Evolutionary conservation across 805 yeast species (phyloP), one percentile per base, ranked within the genome.

Genomic region (Candida corydali): DNA sequence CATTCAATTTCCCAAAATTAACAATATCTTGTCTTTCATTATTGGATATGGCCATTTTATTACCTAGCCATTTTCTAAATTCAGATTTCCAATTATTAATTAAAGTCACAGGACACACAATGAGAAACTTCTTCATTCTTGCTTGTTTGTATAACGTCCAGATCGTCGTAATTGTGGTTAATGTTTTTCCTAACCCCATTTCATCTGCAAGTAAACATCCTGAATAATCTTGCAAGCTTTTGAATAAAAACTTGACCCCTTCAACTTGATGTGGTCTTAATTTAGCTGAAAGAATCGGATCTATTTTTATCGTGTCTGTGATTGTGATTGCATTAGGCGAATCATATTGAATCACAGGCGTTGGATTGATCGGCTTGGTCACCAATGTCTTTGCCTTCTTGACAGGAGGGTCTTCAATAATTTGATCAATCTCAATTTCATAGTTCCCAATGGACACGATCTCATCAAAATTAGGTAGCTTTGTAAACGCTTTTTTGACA

Each of bases 121-220:
- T 76, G 22, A 93, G 59, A 0, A 82, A 76, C 39, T 86, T 85
- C 27, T 69, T 69, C 12, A 73, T 65, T 0, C 89, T 87, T 11
- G 75, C 72, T 46, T 84, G 87, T 44, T 74, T 80, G 14, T 86
- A 55, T 14, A 93, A 57, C 0, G 96, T 87, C 94, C 95, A 87
- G 3, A 91, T 70, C 27, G 87, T 55, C 0, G 95, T 54, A 5
- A 93, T 91, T 0, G 96, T 78, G 75, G 82, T 89, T 28, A 93
- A 59, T 0, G 98, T 89, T 38, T 67, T 67, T 0, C 63, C 63
- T 12, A 93, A 65, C 0, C 98, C 98, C 98, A 93, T 93, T 49
- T 91, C 98, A 58, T 93, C 98, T 0, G 98, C 98, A 29, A 93
- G 58, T 4, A 93, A 61, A 2, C 91, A 89, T 0, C 98, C 98